These are phyloP conservation scores for Colletotrichum sp. DNA, from an alignment of 2,329 filamentous ascomycete species.

Conservation along the genomic window DNA sequence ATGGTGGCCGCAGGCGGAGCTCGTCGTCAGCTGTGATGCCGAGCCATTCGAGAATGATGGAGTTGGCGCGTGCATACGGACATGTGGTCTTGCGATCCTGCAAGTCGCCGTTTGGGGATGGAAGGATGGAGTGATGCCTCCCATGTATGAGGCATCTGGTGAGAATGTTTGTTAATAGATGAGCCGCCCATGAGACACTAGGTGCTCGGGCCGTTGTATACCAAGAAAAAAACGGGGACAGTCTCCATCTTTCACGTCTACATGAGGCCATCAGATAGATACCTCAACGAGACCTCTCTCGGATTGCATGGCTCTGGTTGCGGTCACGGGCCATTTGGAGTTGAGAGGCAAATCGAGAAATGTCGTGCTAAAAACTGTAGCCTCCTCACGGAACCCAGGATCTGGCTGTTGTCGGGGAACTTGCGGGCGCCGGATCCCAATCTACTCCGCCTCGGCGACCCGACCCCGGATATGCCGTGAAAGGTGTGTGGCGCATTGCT, in stretches of 20 bases:
- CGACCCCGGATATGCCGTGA: neutral
- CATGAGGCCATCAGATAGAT: neutral
- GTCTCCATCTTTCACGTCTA: neutral
- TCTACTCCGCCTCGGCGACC: neutral
- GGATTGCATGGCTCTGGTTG: neutral
- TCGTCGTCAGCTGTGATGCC: neutral
- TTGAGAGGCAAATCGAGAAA: neutral
- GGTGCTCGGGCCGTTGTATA: conserved; percentile 1
- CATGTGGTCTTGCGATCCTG: neutral
- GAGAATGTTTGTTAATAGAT: neutral
- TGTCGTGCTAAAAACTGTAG: neutral
- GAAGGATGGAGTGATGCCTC: neutral
- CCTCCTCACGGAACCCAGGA: neutral
- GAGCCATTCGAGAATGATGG: neutral
- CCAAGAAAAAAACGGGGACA: neutral
- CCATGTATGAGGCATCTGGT: neutral
- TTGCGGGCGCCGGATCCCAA: neutral
- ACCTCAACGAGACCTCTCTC: neutral
- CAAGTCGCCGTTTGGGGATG: neutral
- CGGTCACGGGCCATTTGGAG: neutral
- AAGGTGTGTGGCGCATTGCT: neutral
- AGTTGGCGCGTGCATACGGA: neutral
- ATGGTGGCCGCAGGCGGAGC: neutral
- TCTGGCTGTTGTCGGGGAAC: neutral
- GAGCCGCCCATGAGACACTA: neutral